Evolutionary conservation across 306 rosid genomes (phyloP), one percentile per base, ranked within the genome.

Genomic region (Rosa chinensis): DNA sequence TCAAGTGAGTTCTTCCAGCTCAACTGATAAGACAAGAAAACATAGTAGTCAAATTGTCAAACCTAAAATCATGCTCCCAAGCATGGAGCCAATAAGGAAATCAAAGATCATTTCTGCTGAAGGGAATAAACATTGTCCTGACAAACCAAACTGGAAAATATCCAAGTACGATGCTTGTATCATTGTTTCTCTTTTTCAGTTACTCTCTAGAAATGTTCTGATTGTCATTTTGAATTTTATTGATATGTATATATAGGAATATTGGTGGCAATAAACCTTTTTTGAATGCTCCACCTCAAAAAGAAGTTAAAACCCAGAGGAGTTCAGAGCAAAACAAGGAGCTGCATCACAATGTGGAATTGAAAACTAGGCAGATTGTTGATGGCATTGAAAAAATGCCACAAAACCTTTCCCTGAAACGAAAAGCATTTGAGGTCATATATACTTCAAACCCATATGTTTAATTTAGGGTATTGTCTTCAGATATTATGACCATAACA

Each of bases 351-450:
- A 63, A 52, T 59, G 72, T 69, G 69, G 79, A 81, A 72, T 72
- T 81, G 59, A 81, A 87, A 82, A 82, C 62, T 81, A 85, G 72
- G 61, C 76, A 78, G 81, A 75, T 25, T 66, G 70, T 68, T 62
- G 92, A 66, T 42, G 70, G 67, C 52, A 75, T 78, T 69, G 94
- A 79, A 83, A 92, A 79, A 80, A 84, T 69, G 83, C 75, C 78
- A 72, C 66, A 49, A 13, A 78, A 70, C 78, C 73, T 78, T 25
- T 73, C 77, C 73, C 78, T 86, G 90, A 93, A 92, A 89, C 86
- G 94, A 78, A 95, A 90, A 85, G 42, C 77, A 67, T 52, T 76
- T 40, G 94, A 91, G 96, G 97, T 95, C 74, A 75, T 87, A 40
- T 70, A 48, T 66, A 11, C 28, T 69, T 56, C 35, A 17, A 70